These are phyloP conservation scores for Aspergillus diversus DNA, from an alignment of 495 filamentous ascomycete genomes.

Conservation along the genomic window DNA sequence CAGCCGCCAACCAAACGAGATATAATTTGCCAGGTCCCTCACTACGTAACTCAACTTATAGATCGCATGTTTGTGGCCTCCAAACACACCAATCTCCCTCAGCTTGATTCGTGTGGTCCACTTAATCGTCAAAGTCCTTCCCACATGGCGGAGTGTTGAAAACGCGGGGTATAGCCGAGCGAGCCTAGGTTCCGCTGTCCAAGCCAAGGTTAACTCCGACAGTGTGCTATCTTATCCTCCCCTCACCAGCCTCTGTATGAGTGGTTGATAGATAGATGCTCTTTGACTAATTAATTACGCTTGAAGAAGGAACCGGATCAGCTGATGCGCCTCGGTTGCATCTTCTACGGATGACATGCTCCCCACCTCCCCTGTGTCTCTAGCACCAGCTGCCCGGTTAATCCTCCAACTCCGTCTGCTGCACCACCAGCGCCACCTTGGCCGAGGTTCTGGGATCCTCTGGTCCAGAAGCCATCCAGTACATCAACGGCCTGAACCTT, in stretches of 20 bases:
- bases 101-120: too few species aligned
- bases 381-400: conserved; percentile 19
- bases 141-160: conserved; percentile 2
- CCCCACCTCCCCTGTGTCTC: conserved; percentile 15
- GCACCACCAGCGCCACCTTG: conserved; percentile 11
- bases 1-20: too few species aligned
- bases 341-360: conserved; percentile 17
- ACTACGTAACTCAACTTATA: neutral
- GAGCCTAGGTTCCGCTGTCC: conserved; percentile 2
- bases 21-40: too few species aligned
- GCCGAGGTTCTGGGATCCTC: conserved; percentile 17
- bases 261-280: neutral
- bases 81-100: neutral
- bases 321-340: conserved; percentile 15
- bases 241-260: neutral
- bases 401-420: conserved; percentile 3
- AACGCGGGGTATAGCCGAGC: conserved; percentile 11
- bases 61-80: neutral
- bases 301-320: neutral
- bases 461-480: neutral
- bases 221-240: neutral
- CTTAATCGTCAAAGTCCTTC: neutral
- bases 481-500: neutral
- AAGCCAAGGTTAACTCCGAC: neutral
- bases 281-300: neutral